These are phyloP conservation scores for Coemansia sp. DNA, from an alignment of 192 early-diverging fungal species.

Conservation along the genomic window DNA sequence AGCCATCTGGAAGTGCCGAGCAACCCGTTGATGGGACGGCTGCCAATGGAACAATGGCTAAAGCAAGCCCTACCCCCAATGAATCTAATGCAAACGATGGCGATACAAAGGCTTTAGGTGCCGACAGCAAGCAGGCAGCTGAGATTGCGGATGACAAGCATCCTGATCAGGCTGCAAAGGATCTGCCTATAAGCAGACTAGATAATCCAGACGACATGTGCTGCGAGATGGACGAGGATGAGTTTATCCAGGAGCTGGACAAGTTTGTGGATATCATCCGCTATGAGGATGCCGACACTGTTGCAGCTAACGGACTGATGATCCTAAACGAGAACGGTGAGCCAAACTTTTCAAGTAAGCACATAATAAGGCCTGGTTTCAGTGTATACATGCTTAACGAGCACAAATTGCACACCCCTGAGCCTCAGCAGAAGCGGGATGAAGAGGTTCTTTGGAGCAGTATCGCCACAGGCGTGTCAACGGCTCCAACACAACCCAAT, in stretches of 20 bases:
- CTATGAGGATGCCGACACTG: conserved; percentile 46
- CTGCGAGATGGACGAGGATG: conserved; percentile 54
- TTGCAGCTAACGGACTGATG: conserved; percentile 45
- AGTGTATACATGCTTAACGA: not conserved
- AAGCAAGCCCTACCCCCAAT: not conserved
- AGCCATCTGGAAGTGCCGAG: not conserved
- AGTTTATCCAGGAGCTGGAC: conserved; percentile 57
- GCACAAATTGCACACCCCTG: not conserved
- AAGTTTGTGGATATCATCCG: conserved; percentile 55
- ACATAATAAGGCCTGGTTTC: not conserved
- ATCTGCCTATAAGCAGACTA: conserved; percentile 51
- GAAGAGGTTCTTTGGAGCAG: not conserved
- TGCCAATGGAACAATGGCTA: not conserved
- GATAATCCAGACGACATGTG: conserved; percentile 43
- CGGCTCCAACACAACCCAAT: not conserved
- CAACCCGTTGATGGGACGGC: not conserved
- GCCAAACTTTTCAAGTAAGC: conserved; percentile 1
- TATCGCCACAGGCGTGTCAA: not conserved
- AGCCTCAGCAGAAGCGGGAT: not conserved
- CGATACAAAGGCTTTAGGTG: not conserved
- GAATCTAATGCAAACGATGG: not conserved
- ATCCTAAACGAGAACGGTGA: conserved; percentile 49
- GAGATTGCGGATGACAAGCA: conserved; percentile 10
- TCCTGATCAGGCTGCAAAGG: conserved; percentile 11
- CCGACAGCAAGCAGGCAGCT: conserved; percentile 3